These are phyloP conservation scores for Lathyrus tuberosus DNA, from an alignment of 306 rosid genomes.

Conservation along the genomic window DNA sequence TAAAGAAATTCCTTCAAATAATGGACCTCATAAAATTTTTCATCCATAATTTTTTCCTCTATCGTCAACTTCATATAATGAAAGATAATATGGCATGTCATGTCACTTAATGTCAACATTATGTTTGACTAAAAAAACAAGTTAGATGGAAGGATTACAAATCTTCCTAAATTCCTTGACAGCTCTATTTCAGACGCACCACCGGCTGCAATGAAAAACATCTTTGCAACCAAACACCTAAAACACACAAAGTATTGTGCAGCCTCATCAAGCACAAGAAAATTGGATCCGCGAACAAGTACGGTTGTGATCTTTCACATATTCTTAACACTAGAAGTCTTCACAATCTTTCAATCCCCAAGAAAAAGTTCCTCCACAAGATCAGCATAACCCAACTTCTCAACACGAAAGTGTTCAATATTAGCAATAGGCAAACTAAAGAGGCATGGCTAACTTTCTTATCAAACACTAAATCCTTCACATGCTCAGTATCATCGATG, in stretches of 20 bases:
- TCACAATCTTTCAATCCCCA: constrained; percentile 95
- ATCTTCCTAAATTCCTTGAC: constrained; percentile 44
- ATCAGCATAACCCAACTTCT: constrained; percentile 89
- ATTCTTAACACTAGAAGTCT: constrained; percentile 82
- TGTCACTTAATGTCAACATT: no score
- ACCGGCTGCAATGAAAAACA: constrained; percentile 90
- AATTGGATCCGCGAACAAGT: constrained; percentile 87
- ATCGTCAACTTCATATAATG: no score
- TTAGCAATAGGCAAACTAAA: constrained; percentile 90
- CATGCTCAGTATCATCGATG: constrained; percentile 77
- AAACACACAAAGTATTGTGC: constrained; percentile 97
- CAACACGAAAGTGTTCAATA: constrained; percentile 81
- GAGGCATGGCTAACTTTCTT: constrained; percentile 87
- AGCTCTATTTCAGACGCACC: constrained; percentile 97
- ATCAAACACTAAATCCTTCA: constrained; percentile 81
- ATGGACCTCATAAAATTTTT: no score
- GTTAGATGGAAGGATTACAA: no score
- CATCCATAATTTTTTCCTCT: no score
- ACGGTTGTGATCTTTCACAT: constrained; percentile 91
- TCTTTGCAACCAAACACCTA: constrained; percentile 87
- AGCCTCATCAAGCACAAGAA: constrained; percentile 86
- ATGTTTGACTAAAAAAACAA: no score
- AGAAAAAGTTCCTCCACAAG: constrained; percentile 86
- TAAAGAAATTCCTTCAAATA: no score
- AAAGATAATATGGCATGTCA: no score